These are phyloP conservation scores for Acer yangbiense DNA, from an alignment of 345 rosid species.

Conservation along the genomic window DNA sequence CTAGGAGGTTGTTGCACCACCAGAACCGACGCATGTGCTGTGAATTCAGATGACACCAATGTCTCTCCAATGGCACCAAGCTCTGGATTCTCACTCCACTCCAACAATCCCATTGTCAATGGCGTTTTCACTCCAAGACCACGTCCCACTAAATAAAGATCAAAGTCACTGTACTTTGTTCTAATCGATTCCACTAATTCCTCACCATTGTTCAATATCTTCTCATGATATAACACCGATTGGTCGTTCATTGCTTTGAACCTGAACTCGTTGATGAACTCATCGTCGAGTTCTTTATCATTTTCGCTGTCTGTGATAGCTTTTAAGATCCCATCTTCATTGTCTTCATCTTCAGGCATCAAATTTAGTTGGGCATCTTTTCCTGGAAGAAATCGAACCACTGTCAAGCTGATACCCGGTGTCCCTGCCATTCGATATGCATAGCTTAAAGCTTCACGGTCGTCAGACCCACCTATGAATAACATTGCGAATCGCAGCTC, in stretches of 20 bases:
- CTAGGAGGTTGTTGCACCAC: slow-evolving; percentile 33
- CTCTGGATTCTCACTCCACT: slow-evolving; percentile 35
- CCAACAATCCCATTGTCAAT: slow-evolving; percentile 29
- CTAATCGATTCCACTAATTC: slow-evolving; percentile 21
- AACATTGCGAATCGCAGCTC: slow-evolving; percentile 23
- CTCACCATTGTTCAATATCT: slow-evolving; percentile 17
- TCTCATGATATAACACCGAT: slow-evolving; percentile 32
- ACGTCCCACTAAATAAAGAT: slow-evolving; percentile 43
- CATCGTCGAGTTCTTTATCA: neutral
- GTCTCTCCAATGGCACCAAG: slow-evolving; percentile 39
- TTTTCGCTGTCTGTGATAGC: neutral
- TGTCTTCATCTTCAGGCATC: neutral
- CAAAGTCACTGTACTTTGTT: slow-evolving; percentile 17
- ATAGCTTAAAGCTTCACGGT: slow-evolving; percentile 32
- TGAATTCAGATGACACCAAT: slow-evolving; percentile 24
- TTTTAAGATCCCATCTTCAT: neutral
- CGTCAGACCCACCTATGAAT: slow-evolving; percentile 34
- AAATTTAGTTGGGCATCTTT: slow-evolving; percentile 6
- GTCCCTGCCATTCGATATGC: slow-evolving; percentile 31
- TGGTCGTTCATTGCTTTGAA: slow-evolving; percentile 31
- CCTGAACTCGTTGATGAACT: slow-evolving; percentile 39
- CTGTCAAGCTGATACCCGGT: slow-evolving; percentile 11
- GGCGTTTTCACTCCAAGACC: slow-evolving; percentile 20
- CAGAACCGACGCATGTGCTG: slow-evolving; percentile 31
- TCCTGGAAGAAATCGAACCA: slow-evolving; percentile 18